These are phyloP conservation scores for Articulospora tetracladia DNA, from an alignment of 495 filamentous ascomycete species.

Conservation along the genomic window DNA sequence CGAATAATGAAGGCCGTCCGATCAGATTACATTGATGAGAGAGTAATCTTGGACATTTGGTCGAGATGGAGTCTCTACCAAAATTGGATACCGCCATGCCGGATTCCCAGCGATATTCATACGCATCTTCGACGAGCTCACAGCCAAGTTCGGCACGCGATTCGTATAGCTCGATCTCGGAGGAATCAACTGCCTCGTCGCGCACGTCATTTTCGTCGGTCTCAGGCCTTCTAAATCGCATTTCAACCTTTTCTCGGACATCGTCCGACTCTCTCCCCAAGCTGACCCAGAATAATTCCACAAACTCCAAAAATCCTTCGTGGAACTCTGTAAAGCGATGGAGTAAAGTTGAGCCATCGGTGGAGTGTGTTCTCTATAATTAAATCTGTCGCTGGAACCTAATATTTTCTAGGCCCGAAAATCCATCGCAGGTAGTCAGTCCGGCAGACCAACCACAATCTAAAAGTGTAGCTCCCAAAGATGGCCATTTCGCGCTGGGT, in stretches of 20 bases:
- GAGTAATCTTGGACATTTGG: neutral
- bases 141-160: conserved; percentile 1
- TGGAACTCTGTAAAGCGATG: conserved; percentile 9
- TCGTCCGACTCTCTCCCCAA: neutral
- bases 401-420: neutral
- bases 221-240: conserved; percentile 1
- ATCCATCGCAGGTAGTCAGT: neutral
- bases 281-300: conserved; percentile 1
- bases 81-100: neutral
- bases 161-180: conserved; percentile 10
- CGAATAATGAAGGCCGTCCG: neutral
- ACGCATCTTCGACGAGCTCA: conserved; percentile 9
- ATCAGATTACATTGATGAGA: neutral
- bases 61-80: conserved; percentile 9
- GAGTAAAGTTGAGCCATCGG: neutral
- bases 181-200: neutral
- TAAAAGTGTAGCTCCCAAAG: neutral
- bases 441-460: neutral
- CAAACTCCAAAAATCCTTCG: conserved; percentile 2
- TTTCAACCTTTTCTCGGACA: conserved; percentile 13
- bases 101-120: conserved; percentile 6
- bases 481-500: conserved; percentile 2
- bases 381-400: neutral
- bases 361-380: neutral
- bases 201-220: conserved; percentile 10